phyloP scores from a whole-genome alignment of 2,329 filamentous ascomycete species.

The Aspergillus flavus region DNA sequence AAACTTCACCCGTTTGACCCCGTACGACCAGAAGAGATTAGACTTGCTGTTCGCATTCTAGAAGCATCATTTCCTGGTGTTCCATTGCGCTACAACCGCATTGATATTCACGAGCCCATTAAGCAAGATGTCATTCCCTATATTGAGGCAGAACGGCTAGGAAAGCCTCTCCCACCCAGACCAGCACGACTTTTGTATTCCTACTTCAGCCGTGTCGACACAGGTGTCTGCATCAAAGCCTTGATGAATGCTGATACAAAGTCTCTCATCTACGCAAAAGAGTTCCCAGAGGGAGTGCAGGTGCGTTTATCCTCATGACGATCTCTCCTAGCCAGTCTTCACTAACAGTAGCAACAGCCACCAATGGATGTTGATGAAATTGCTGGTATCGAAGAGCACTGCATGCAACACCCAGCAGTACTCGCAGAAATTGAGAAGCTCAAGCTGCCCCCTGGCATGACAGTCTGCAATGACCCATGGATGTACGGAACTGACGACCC shows the following conservation, averaged over 20 bases:
- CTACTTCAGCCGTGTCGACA: constrained; percentile 50
- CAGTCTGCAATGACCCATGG: constrained; percentile 66
- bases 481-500: constrained; percentile 61
- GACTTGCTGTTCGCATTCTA: constrained; percentile 38
- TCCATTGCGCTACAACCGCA: constrained; percentile 61
- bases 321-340: constrained; percentile 29
- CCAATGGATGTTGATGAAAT: constrained; percentile 64
- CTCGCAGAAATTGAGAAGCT: constrained; percentile 62
- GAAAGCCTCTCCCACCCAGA: constrained; percentile 50
- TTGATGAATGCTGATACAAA: constrained; percentile 45
- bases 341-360: constrained; percentile 58
- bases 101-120: constrained; percentile 66
- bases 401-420: constrained; percentile 57
- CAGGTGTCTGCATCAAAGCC: constrained; percentile 44
- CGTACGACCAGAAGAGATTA: constrained; percentile 40
- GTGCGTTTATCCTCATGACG: constrained; percentile 31
- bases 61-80: constrained; percentile 40
- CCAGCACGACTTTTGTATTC: constrained; percentile 58
- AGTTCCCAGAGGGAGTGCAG: constrained; percentile 50
- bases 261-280: constrained; percentile 39
- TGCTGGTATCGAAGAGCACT: constrained; percentile 58
- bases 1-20: constrained; percentile 42
- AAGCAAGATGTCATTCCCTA: constrained; percentile 63
- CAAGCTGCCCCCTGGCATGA: constrained; percentile 58
- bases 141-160: constrained; percentile 62